Percentiles rank a stretch among this genome's conserved stretches.
Conservation (phyloP, 2,329 filamentous ascomycete species). For the Microsporum ferrugineum region DNA sequence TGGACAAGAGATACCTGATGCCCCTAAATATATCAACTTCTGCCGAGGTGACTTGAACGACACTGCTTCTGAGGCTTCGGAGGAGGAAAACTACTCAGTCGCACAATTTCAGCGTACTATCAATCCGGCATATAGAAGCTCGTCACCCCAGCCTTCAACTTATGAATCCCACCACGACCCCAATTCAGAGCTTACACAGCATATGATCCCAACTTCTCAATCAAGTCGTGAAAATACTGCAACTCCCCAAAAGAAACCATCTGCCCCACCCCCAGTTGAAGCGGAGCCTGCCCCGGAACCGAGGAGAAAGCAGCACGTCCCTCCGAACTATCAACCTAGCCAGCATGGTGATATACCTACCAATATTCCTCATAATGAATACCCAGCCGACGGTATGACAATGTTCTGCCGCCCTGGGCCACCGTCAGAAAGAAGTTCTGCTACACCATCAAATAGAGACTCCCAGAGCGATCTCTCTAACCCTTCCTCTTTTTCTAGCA, state of each 20-base stretch:
- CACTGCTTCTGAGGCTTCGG: constrained; percentile 66
- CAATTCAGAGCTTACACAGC: constrained; percentile 58
- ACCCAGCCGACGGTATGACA: constrained; percentile 91
- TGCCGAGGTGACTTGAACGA: constrained; percentile 78
- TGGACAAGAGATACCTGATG: constrained; percentile 92
- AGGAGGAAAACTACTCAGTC: constrained; percentile 87
- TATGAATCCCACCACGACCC: constrained; percentile 89
- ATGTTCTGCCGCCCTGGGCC: constrained; percentile 80
- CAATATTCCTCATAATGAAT: constrained; percentile 74
- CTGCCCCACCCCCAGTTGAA: constrained; percentile 15
- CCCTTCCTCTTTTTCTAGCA: constrained; percentile 76
- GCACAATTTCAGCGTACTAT: constrained; percentile 92
- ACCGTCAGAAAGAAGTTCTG: constrained; percentile 57
- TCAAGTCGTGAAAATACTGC: constrained; percentile 42
- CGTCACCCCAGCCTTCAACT: constrained; percentile 86
- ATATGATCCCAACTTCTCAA: constrained; percentile 51
- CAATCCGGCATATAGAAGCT: constrained; percentile 90
- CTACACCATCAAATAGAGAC: constrained; percentile 70
- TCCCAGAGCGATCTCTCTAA: constrained; percentile 86
- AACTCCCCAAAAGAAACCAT: constrained; percentile 40
- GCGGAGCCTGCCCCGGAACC: constrained; percentile 6
- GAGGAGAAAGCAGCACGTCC: constrained; percentile 30
- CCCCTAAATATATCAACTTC: constrained; percentile 98
- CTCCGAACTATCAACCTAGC: constrained; percentile 42
- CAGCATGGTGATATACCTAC: constrained; percentile 55